Percentiles rank a stretch among this genome's conserved stretches.
Conservation (phyloP, 805 yeast species). For the Kluyveromyces lactis region DNA sequence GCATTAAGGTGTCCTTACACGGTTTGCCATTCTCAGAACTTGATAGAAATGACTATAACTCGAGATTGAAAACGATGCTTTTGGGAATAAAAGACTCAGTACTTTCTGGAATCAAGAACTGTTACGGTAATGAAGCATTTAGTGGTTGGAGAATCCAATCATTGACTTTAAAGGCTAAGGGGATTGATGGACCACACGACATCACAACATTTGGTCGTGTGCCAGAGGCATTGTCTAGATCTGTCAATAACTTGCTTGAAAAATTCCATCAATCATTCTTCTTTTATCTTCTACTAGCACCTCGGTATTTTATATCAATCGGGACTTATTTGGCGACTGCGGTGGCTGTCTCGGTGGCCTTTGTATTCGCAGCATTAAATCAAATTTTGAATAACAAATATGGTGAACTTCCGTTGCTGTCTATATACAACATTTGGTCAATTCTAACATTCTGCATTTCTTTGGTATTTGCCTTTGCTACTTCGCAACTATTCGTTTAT, state of each 20-base stretch:
- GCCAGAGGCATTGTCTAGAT: constrained; percentile 77
- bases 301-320: constrained; percentile 77
- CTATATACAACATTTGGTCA: constrained; percentile 15
- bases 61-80: constrained; percentile 50
- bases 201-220: constrained; percentile 89
- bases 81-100: constrained; percentile 65
- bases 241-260: constrained; percentile 85
- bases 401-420: constrained; percentile 10
- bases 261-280: constrained; percentile 96
- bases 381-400: constrained; percentile 36
- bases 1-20: constrained; percentile 61
- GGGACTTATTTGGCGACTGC: constrained; percentile 91
- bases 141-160: constrained; percentile 97
- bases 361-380: constrained; percentile 59
- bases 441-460: constrained; percentile 23
- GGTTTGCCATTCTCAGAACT: constrained; percentile 41
- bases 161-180: constrained; percentile 65
- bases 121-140: constrained; percentile 80
- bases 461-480: constrained; percentile 22
- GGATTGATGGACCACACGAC: constrained; percentile 53
- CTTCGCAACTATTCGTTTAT: constrained; percentile 14
- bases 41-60: constrained; percentile 36
- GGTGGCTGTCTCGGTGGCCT: constrained; percentile 58
- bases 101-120: constrained; percentile 54
- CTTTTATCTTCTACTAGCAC: constrained; percentile 76